Base-by-base conservation (phyloP, 2,329 filamentous ascomycete genomes). In the Scleromitrula shiraiana region DNA sequence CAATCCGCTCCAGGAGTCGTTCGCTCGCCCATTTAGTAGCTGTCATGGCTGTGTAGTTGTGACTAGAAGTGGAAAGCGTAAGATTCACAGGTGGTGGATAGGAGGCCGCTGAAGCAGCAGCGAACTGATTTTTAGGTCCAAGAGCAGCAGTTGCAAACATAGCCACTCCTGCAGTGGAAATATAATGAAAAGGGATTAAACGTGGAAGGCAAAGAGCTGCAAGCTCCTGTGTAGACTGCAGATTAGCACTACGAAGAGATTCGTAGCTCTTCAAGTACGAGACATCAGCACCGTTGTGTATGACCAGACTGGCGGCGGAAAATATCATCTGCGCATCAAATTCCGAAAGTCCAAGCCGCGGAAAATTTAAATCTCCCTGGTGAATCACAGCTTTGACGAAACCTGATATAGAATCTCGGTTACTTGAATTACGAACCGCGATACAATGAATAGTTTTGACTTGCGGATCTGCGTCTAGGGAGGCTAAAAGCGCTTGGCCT, bases 201-300 rank as follows among this genome's bases (percentile, higher is more conserved):
- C 59, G 55, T 0, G 50, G 61, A 0, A 66, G 35, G 4, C 52
- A 61, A 4, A 73, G 51, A 2, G 53, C 50, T 2, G 62, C 57
- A 4, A 72, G 59, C 40, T 64, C 57, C 36, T 59, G 58, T 1
- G 66, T 69, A 0, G 69, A 57, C 0, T 50, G 14, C 2, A 71
- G 52, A 50, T 74, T 73, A 22, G 57, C 46, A 1, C 43, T 38
- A 2, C 61, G 57, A 0, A 73, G 58, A 0, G 60, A 56, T 7
- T 56, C 24, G 53, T 71, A 74, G 2, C 58, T 56, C 23, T 72
- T 65, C 52, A 61, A 49, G 56, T 61, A 70, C 6, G 59, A 67
- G 12, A 62, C 60, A 17, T 68, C 64, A n/a, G 72, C 71, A 7
- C 70, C 75, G 43, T 64, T 67, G 59, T 78, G 82, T 22, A 85